These are phyloP conservation scores for Calonectria pauciramosa DNA, from an alignment of 2,329 filamentous ascomycete species.

Conservation along the genomic window DNA sequence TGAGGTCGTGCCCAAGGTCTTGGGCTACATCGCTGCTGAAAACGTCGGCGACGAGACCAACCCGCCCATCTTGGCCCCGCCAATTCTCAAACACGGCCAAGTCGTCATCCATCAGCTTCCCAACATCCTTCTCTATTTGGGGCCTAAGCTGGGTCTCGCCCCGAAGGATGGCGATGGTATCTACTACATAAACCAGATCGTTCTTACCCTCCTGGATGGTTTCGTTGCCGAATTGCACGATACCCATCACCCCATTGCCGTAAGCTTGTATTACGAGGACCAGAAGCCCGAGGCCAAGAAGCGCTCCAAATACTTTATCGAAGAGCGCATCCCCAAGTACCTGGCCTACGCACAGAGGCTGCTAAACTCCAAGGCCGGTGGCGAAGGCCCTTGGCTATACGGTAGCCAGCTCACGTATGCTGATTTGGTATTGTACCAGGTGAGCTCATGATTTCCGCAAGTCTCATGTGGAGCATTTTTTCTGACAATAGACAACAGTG, in stretches of 20 bases:
- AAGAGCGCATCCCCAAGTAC: slow-evolving; percentile 78
- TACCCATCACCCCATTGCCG: slow-evolving; percentile 79
- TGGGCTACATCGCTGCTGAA: slow-evolving; percentile 59
- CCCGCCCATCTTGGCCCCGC: slow-evolving; percentile 76
- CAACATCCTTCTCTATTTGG: slow-evolving; percentile 81
- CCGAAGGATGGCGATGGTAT: slow-evolving; percentile 57
- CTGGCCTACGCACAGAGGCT: slow-evolving; percentile 78
- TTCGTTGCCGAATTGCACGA: slow-evolving; percentile 81
- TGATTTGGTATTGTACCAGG: slow-evolving; percentile 81
- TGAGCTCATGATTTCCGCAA: slow-evolving; percentile 49
- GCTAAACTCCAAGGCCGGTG: slow-evolving; percentile 67
- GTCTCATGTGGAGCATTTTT: neutral
- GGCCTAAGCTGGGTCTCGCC: slow-evolving; percentile 69
- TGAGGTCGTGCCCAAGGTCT: slow-evolving; percentile 66
- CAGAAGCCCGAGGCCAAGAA: slow-evolving; percentile 77
- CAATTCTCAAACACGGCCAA: slow-evolving; percentile 73
- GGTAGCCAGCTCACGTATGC: slow-evolving; percentile 77
- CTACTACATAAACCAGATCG: slow-evolving; percentile 73
- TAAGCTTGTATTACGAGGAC: slow-evolving; percentile 76
- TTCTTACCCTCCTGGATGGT: slow-evolving; percentile 78
- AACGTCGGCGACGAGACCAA: slow-evolving; percentile 68
- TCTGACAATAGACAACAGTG: slow-evolving; percentile 50
- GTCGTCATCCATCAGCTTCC: slow-evolving; percentile 78
- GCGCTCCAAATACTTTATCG: slow-evolving; percentile 69
- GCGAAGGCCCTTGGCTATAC: slow-evolving; percentile 75